These are phyloP conservation scores for Suillus hirtellus DNA, from an alignment of 768 basidiomycete genomes.

Conservation along the genomic window DNA sequence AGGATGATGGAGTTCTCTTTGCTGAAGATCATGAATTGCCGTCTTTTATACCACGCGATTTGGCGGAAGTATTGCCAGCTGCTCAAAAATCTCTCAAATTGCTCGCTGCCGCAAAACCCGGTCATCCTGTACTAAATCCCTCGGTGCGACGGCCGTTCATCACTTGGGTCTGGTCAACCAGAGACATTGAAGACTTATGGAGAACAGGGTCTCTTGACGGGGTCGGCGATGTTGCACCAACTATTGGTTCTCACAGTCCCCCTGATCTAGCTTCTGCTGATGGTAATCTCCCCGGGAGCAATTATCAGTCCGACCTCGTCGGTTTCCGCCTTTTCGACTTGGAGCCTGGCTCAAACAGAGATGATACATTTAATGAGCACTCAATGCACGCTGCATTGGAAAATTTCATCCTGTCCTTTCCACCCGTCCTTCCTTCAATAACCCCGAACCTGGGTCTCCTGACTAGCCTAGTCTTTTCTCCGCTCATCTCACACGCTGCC, in stretches of 20 bases:
- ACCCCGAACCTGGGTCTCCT: conserved; percentile 66
- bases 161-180: conserved; percentile 65
- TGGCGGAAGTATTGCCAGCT: conserved; percentile 55
- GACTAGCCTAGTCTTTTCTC: conserved; percentile 59
- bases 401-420: conserved; percentile 59
- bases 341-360: conserved; percentile 53
- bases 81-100: conserved; percentile 72
- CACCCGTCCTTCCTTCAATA: conserved; percentile 55
- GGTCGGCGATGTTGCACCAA: conserved; percentile 15
- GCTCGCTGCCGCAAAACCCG: conserved; percentile 61
- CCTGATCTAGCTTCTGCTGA: conserved; percentile 4
- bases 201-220: conserved; percentile 14
- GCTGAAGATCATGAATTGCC: conserved; percentile 51
- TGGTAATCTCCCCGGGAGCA: neutral
- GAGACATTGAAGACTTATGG: conserved; percentile 55
- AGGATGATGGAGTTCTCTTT: conserved; percentile 40
- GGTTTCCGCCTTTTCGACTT: conserved; percentile 62
- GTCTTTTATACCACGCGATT: conserved; percentile 55
- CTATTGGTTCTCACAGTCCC: conserved; percentile 9
- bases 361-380: conserved; percentile 22
- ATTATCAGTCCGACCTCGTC: conserved; percentile 39
- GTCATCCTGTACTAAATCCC: conserved; percentile 54
- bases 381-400: conserved; percentile 34
- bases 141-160: conserved; percentile 31
- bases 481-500: conserved; percentile 61